These are phyloP conservation scores for Gonium pectorale DNA, from an alignment of 139 green algal genomes.

Conservation along the genomic window DNA sequence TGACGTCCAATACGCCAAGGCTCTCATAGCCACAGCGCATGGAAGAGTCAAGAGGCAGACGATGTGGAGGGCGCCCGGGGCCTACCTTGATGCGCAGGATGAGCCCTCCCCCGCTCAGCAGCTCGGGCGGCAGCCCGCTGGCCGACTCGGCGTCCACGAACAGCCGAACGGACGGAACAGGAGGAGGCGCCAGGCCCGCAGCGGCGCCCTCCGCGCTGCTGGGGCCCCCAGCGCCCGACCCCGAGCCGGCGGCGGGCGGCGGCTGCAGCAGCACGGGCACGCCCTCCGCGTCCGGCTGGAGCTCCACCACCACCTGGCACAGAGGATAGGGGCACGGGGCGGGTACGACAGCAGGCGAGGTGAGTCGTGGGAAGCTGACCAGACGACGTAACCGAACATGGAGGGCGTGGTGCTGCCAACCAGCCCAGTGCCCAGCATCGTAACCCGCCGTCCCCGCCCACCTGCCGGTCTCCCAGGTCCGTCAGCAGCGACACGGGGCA, in stretches of 20 bases:
- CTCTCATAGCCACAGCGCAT: too few relatives aligned
- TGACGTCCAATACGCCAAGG: too few relatives aligned
- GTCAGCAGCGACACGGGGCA: constrained; percentile 70
- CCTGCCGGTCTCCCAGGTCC: constrained; percentile 71
- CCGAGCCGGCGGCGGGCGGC: neutral
- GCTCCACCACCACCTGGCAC: constrained; percentile 53
- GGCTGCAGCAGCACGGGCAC: constrained; percentile 36
- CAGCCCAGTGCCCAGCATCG: too few relatives aligned
- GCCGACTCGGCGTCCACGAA: constrained; percentile 6
- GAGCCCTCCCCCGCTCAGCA: neutral
- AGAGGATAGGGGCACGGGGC: too few relatives aligned
- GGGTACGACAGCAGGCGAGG: too few relatives aligned
- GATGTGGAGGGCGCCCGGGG: too few relatives aligned
- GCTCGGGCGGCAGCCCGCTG: neutral
- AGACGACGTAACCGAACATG: too few relatives aligned
- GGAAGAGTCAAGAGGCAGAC: too few relatives aligned
- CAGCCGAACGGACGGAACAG: constrained; percentile 7
- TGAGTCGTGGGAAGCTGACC: too few relatives aligned
- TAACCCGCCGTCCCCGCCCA: constrained; percentile 42
- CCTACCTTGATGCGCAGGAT: constrained; percentile 37
- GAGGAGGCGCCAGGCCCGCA: neutral
- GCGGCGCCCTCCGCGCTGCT: neutral
- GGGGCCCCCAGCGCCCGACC: neutral
- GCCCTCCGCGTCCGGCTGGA: constrained; percentile 41
- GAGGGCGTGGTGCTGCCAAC: too few relatives aligned